Percentiles rank a stretch among this genome's conserved stretches.
Evolutionary conservation across 2,329 filamentous ascomycete species (phyloP).

Genomic region (Pyrenophora graminea): DNA sequence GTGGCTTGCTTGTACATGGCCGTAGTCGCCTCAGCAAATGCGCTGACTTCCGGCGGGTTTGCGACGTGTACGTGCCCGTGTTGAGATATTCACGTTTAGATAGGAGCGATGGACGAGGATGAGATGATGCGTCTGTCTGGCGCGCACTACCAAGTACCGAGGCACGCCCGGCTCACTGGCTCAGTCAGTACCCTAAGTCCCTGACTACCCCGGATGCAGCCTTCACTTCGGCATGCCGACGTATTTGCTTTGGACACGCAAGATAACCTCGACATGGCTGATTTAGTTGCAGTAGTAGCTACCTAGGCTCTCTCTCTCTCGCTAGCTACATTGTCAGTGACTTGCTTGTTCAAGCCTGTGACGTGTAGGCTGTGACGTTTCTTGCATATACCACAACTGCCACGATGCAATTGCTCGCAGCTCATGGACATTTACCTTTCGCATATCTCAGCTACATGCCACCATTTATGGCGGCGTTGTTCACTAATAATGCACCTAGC

Average conservation of each 20-base stretch:
- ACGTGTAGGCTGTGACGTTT: too few species aligned
- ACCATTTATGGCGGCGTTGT: too few species aligned
- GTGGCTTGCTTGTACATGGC: conserved; percentile 47
- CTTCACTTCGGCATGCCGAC: conserved; percentile 9
- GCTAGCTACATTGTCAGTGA: too few species aligned
- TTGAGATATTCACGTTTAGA: conserved; percentile 25
- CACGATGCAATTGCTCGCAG: too few species aligned
- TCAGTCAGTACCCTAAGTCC: background rate
- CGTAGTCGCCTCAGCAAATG: conserved; percentile 25
- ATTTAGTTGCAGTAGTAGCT: background rate
- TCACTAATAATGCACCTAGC: conserved; percentile 1
- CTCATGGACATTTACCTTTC: background rate
- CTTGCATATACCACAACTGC: too few species aligned
- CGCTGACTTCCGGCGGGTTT: conserved; percentile 13
- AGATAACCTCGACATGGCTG: background rate
- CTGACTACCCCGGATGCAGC: conserved; percentile 18
- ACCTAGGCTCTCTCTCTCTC: too few species aligned
- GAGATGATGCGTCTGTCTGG: conserved; percentile 28
- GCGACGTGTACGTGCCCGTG: conserved; percentile 22
- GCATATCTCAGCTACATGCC: too few species aligned
- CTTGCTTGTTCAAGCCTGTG: too few species aligned
- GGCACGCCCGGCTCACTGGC: conserved; percentile 24
- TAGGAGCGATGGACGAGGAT: conserved; percentile 24
- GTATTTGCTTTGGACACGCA: background rate
- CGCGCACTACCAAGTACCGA: conserved; percentile 33